Evolutionary conservation across 139 green algal genomes (phyloP), one percentile per base, ranked within the genome.

Genomic region (Chlorella sorokiniana): DNA sequence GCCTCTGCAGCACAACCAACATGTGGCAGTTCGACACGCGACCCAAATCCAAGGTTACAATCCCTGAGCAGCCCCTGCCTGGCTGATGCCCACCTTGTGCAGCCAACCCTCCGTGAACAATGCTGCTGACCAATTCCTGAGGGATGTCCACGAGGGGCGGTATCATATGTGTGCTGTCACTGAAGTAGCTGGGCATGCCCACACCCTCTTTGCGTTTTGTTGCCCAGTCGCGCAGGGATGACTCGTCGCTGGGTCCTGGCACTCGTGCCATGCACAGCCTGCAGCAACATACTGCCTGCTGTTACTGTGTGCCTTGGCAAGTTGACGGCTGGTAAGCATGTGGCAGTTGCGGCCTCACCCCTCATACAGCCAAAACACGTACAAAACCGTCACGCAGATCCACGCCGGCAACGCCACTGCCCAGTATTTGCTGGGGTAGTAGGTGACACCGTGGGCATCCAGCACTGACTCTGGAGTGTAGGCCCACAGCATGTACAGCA

Each of bases 341-440:
- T 4, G 1, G 23, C 14, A 37, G 42, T 59, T 48, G 9, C 6
- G 18, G 35, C 9, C 89, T 44, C 35, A 93, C 89, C 90, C 82
- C 68, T 95, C 91, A 68, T 95, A 95, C 1, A 68, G 33, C 78
- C 82, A 88, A 67, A 84, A 93, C 0, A 75, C 56, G 38, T 67
- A 91, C 16, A 93, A 44, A 3, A 93, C 54, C 5, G 69, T 83
- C 0, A 91, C 52, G 22, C 91, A 86, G 1, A 90, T 29, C 90
- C 91, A 94, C 4, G 83, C 44, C 1, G 91, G 91, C 5, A 92
- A 38, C 27, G 91, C 88, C 6, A 94, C 42, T 0, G 91, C 91
- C 91, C 91, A 95, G 37, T 92, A 88, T 88, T 91, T 95, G 78
- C 68, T 85, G 0, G 91, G 91, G 52, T 92, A 95, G 76, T 95